Evolutionary conservation across 371 early-diverging fungal species (phyloP).

Genomic region (Rhizopus arrhizus): DNA sequence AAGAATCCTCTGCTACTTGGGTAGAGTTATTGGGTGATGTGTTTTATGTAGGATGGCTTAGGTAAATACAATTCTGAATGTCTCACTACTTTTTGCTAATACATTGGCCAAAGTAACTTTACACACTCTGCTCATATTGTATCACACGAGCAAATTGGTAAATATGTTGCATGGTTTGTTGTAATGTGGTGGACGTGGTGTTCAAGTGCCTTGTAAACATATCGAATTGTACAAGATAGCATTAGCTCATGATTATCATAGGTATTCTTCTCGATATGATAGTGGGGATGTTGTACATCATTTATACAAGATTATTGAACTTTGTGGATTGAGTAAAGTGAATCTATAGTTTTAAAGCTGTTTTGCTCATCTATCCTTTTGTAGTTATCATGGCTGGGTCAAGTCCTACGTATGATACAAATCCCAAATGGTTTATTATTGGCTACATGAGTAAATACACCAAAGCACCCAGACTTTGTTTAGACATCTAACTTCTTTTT

Average conservation of each 20-base stretch:
- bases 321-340: constrained; percentile 41
- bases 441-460: constrained; percentile 48
- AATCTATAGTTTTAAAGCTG: too few species aligned
- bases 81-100: too few species aligned
- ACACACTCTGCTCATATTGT: constrained; percentile 58
- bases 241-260: background rate
- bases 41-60: constrained; percentile 54
- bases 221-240: too few species aligned
- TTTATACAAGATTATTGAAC: constrained; percentile 49
- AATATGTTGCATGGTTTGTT: constrained; percentile 60
- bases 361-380: too few species aligned
- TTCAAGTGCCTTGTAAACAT: constrained; percentile 49
- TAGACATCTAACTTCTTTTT: background rate
- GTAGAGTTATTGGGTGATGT: constrained; percentile 52
- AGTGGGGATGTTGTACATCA: constrained; percentile 51
- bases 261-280: constrained; percentile 50
- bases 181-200: constrained; percentile 69
- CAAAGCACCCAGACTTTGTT: background rate
- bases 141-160: constrained; percentile 30
- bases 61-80: constrained; percentile 13
- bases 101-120: constrained; percentile 35
- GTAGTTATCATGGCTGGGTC: constrained; percentile 52
- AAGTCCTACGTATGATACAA: constrained; percentile 25
- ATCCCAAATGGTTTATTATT: constrained; percentile 43
- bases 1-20: constrained; percentile 51